These are phyloP conservation scores for Fraxinus anomala DNA, from an alignment of 257 asterid species.

Conservation along the genomic window DNA sequence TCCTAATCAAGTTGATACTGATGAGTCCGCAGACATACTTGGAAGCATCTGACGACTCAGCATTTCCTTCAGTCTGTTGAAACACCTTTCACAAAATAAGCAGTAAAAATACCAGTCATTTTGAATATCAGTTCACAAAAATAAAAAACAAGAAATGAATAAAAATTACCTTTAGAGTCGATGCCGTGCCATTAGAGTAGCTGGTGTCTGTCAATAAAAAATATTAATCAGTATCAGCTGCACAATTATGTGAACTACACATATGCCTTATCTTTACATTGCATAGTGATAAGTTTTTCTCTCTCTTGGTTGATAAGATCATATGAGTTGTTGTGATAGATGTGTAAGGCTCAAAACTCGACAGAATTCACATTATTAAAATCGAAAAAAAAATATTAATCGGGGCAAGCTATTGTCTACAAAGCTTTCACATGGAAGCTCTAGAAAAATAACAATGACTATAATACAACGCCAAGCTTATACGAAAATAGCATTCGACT, in stretches of 20 bases:
- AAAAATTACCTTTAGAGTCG: constrained; percentile 41
- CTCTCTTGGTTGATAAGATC: constrained; percentile 21
- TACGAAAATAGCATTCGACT: constrained; percentile 3
- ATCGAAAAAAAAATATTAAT: neutral
- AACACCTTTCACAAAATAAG: constrained; percentile 34
- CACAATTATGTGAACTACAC: neutral
- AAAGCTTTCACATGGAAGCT: neutral
- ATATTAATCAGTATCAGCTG: constrained; percentile 21
- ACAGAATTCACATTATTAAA: neutral
- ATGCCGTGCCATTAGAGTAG: constrained; percentile 30
- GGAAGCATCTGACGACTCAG: constrained; percentile 61
- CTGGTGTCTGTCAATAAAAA: constrained; percentile 36
- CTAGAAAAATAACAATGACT: constrained; percentile 4
- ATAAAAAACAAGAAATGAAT: neutral
- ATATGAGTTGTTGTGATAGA: constrained; percentile 4
- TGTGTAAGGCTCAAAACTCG: neutral
- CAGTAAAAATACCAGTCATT: constrained; percentile 11
- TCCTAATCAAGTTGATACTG: constrained; percentile 21
- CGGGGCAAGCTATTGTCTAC: neutral
- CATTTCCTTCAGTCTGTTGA: constrained; percentile 54
- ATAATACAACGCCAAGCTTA: constrained; percentile 1
- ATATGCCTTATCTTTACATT: constrained; percentile 1
- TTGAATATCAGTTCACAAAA: neutral
- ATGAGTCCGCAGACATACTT: constrained; percentile 57
- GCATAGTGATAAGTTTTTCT: constrained; percentile 7